A percentile compares a stretch with the other conserved stretches of the same genome.
These are phyloP conservation scores for Erodium chrysanthum DNA, from an alignment of 441 rosid genomes.

Conservation along the genomic window DNA sequence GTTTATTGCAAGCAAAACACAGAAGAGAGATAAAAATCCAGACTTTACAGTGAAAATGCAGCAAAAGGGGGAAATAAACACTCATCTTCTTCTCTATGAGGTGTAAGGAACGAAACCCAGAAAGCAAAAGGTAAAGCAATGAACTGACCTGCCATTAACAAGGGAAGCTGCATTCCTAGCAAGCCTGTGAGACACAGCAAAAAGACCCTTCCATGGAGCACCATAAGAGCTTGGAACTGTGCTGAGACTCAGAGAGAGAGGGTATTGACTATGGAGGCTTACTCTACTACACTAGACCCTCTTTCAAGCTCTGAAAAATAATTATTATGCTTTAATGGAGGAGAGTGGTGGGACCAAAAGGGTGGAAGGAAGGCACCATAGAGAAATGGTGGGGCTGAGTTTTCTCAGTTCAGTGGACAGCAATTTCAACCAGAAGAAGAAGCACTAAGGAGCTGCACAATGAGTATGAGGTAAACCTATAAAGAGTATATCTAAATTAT, in stretches of 20 bases:
- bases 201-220: slow-evolving; percentile 25
- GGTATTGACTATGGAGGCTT: neutral
- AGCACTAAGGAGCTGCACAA: neutral
- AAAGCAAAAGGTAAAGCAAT: neutral
- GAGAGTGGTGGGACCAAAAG: neutral
- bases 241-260: neutral
- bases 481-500: too few relatives aligned
- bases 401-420: neutral
- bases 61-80: neutral
- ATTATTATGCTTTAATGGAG: neutral
- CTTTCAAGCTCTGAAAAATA: slow-evolving; percentile 1
- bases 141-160: slow-evolving; percentile 44
- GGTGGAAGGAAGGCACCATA: neutral
- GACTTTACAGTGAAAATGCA: neutral
- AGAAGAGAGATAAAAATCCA: neutral
- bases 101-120: neutral
- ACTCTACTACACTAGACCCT: neutral
- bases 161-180: slow-evolving; percentile 40
- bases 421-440: neutral
- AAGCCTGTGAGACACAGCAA: slow-evolving; percentile 42
- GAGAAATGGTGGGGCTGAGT: neutral
- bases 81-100: neutral
- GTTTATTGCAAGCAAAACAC: neutral
- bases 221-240: slow-evolving; percentile 27
- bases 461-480: neutral